phyloP scores from a whole-genome alignment of 805 yeast genomes.

The Candida michaelii region DNA sequence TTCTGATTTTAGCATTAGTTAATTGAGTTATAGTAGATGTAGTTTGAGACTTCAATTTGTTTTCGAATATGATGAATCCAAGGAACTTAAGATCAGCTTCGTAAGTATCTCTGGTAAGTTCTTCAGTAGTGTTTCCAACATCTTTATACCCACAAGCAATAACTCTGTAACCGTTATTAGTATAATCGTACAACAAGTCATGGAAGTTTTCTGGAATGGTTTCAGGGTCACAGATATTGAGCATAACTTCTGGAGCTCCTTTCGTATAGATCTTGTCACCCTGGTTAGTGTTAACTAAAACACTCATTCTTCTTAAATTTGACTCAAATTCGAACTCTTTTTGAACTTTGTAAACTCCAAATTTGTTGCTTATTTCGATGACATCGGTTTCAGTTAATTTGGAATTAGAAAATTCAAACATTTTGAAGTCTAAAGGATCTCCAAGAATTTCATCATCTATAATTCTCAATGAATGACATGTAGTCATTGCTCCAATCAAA shows the following conservation, averaged over 20 bases:
- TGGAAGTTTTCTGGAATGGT: constrained; percentile 75
- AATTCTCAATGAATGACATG: constrained; percentile 84
- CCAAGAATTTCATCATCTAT: constrained; percentile 84
- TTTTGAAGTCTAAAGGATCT: constrained; percentile 89
- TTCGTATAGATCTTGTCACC: constrained; percentile 55
- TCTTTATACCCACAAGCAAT: constrained; percentile 90
- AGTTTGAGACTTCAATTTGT: constrained; percentile 76
- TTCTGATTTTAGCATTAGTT: constrained; percentile 68
- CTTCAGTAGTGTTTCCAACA: constrained; percentile 9
- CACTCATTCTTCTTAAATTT: constrained; percentile 86
- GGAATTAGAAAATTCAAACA: constrained; percentile 91
- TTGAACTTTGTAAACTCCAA: constrained; percentile 26
- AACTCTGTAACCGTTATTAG: constrained; percentile 92
- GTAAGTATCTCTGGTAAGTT: constrained; percentile 25
- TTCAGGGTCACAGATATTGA: constrained; percentile 67
- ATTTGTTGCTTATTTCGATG: constrained; percentile 12
- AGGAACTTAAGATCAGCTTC: constrained; percentile 71
- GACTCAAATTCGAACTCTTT: constrained; percentile 81
- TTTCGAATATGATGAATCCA: constrained; percentile 92
- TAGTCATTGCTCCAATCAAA: constrained; percentile 51
- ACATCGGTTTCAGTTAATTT: constrained; percentile 59
- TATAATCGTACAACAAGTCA: constrained; percentile 74
- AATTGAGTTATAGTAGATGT: constrained; percentile 58
- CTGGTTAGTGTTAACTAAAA: constrained; percentile 38
- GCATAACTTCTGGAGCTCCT: constrained; percentile 97